These are phyloP conservation scores for Phoma sp. DNA, from an alignment of 2,329 filamentous ascomycete genomes.

Conservation along the genomic window DNA sequence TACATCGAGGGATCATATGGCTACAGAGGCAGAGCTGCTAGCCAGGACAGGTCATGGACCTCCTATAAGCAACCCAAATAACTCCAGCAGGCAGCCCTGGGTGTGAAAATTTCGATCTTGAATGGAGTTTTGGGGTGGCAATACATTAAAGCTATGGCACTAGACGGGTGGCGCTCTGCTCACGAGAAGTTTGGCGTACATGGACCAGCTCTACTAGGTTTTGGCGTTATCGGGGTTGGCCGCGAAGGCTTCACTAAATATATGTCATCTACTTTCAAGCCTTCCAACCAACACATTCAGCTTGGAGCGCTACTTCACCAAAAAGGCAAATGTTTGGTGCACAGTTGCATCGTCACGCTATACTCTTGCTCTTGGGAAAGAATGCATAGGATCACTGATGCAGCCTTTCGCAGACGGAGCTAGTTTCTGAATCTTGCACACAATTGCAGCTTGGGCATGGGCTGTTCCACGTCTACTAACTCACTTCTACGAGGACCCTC, in stretches of 20 bases:
- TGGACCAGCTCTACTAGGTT: neutral
- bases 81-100: conserved; percentile 5
- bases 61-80: neutral
- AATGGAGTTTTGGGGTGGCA: neutral
- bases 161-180: neutral
- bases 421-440: too few relatives aligned
- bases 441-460: too few relatives aligned
- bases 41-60: conserved; percentile 8
- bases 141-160: neutral
- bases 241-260: neutral
- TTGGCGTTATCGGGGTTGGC: neutral
- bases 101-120: neutral
- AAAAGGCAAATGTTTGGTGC: neutral
- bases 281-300: neutral
- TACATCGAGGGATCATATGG: conserved; percentile 9
- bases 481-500: too few relatives aligned
- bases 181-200: neutral
- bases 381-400: too few relatives aligned
- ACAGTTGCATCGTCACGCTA: too few relatives aligned
- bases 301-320: neutral
- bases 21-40: conserved; percentile 9
- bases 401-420: too few relatives aligned
- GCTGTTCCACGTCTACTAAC: too few relatives aligned
- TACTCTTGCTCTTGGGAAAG: too few relatives aligned
- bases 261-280: neutral